Conservation (phyloP, 148 eudicot species). For the Salicornia ramosissima region DNA sequence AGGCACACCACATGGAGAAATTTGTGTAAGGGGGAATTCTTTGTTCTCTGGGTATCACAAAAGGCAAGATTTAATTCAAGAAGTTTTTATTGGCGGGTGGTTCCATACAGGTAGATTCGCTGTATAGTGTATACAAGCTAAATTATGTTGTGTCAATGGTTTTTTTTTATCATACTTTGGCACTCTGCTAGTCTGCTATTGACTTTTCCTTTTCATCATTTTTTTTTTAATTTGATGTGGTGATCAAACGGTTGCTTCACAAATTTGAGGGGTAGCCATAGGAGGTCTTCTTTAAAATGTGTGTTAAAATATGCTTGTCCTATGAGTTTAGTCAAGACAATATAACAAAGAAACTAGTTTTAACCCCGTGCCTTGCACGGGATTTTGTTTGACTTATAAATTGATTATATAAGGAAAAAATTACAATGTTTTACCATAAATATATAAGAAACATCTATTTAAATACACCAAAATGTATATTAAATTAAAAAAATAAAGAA, state of each 20-base stretch:
- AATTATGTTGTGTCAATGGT: neutral
- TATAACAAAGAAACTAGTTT: neutral
- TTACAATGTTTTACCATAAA: too few species aligned
- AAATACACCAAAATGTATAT: too few species aligned
- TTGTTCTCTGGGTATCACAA: conserved; percentile 95
- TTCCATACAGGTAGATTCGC: conserved; percentile 73
- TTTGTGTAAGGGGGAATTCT: conserved; percentile 80
- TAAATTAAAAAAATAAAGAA: too few species aligned
- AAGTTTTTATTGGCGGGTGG: conserved; percentile 82
- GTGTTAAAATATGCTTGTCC: neutral
- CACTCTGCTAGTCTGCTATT: neutral
- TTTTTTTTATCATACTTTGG: neutral
- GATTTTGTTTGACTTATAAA: too few species aligned
- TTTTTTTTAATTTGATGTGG: neutral
- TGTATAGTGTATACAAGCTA: neutral
- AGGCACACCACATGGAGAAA: conserved; percentile 78
- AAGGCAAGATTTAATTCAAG: conserved; percentile 63
- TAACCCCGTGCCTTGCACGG: too few species aligned
- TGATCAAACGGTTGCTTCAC: neutral
- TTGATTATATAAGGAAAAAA: too few species aligned
- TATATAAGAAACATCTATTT: too few species aligned
- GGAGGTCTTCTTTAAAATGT: neutral
- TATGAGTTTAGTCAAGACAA: neutral
- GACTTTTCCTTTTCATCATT: neutral
- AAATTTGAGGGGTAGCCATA: neutral